Conservation (phyloP, 2,329 filamentous ascomycete genomes). For the Plenodomus biglobosus region DNA sequence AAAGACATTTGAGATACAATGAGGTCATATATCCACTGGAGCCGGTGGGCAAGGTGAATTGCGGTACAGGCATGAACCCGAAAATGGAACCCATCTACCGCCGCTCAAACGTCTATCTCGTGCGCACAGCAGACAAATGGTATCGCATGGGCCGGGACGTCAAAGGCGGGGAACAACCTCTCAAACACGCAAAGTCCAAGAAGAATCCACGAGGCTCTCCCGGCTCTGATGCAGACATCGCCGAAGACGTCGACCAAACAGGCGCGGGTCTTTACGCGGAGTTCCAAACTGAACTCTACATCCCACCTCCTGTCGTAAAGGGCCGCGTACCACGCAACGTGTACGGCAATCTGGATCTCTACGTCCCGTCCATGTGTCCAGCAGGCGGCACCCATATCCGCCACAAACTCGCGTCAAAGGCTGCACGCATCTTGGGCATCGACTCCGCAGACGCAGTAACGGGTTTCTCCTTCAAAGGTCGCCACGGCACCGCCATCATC, state of each 20-base stretch:
- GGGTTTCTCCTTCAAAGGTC: conserved; percentile 84
- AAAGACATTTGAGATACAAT: conserved; percentile 78
- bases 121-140: conserved; percentile 84
- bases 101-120: conserved; percentile 74
- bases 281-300: conserved; percentile 69
- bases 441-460: conserved; percentile 90
- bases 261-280: conserved; percentile 60
- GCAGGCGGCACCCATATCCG: conserved; percentile 60
- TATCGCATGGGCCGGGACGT: conserved; percentile 83
- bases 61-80: conserved; percentile 60
- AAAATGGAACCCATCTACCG: conserved; percentile 79
- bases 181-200: conserved; percentile 63
- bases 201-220: conserved; percentile 30
- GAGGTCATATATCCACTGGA: conserved; percentile 76
- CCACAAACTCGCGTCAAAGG: conserved; percentile 63
- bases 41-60: conserved; percentile 74
- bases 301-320: conserved; percentile 71
- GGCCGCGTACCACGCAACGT: conserved; percentile 68
- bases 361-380: conserved; percentile 65
- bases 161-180: conserved; percentile 72
- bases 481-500: conserved; percentile 81
- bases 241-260: conserved; percentile 45
- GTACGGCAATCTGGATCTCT: conserved; percentile 65
- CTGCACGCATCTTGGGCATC: conserved; percentile 73
- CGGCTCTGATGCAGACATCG: conserved; percentile 35